phyloP scores from a whole-genome alignment of 2,329 filamentous ascomycete species.

The Anisogramma anomala region DNA sequence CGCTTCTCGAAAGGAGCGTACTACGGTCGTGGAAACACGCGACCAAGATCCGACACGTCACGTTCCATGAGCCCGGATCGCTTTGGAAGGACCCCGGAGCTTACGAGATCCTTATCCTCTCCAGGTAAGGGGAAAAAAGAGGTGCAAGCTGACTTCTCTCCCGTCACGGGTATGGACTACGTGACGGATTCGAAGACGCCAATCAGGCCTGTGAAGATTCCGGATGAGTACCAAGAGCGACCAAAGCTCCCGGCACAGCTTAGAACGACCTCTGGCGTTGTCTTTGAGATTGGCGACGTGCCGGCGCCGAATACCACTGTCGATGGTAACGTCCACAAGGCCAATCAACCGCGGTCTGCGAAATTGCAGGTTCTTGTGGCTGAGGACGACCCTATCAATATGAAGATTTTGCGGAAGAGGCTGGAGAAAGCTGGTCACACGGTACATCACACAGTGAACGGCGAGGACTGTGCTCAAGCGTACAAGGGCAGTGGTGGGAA shows the following conservation, averaged over 20 bases:
- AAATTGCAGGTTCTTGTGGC: conserved; percentile 62
- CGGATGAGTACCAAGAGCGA: conserved; percentile 33
- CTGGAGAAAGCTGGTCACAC: conserved; percentile 65
- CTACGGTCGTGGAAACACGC: background rate
- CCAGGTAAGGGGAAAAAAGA: background rate
- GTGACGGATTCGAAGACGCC: conserved; percentile 35
- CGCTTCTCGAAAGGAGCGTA: conserved; percentile 11
- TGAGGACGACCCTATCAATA: conserved; percentile 82
- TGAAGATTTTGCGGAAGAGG: conserved; percentile 67
- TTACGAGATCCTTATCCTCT: conserved; percentile 13
- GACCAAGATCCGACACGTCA: background rate
- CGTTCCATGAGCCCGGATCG: conserved; percentile 11
- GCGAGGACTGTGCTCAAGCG: conserved; percentile 66
- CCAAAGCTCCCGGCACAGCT: conserved; percentile 21
- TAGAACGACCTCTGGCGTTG: conserved; percentile 24
- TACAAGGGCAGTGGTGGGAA: conserved; percentile 50
- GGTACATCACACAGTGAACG: conserved; percentile 65
- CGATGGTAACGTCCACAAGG: conserved; percentile 7
- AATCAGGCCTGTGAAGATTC: conserved; percentile 35
- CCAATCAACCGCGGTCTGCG: conserved; percentile 16
- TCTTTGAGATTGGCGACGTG: conserved; percentile 28
- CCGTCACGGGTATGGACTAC: conserved; percentile 24
- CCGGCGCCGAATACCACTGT: conserved; percentile 1
- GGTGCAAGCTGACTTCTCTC: background rate
- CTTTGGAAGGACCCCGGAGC: background rate